A percentile compares a stretch with the other conserved stretches of the same genome.
These are phyloP conservation scores for Graphilbum sp. DNA, from an alignment of 2,329 filamentous ascomycete genomes.

Conservation along the genomic window DNA sequence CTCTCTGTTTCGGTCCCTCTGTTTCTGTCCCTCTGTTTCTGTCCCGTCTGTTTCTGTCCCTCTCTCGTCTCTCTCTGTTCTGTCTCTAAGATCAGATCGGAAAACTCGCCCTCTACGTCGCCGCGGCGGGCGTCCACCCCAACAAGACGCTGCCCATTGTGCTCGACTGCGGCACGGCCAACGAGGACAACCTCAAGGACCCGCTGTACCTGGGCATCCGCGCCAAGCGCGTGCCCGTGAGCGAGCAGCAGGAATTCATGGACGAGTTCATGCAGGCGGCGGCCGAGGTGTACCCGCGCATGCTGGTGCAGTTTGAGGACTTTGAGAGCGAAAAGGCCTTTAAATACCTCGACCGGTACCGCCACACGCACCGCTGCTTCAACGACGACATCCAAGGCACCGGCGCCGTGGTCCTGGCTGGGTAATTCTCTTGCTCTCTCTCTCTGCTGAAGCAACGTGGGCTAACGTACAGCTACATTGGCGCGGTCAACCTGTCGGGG, in stretches of 20 bases:
- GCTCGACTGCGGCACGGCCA: conserved; percentile 49
- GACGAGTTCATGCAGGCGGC: conserved; percentile 94
- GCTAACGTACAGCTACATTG: conserved; percentile 33
- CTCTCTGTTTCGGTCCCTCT: background rate
- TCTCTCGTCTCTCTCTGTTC: background rate
- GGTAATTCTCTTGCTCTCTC: conserved; percentile 27
- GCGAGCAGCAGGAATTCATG: conserved; percentile 79
- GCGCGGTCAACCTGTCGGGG: conserved; percentile 66
- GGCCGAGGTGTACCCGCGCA: conserved; percentile 51
- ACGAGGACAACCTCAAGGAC: conserved; percentile 48
- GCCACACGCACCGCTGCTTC: conserved; percentile 82
- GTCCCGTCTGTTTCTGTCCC: background rate
- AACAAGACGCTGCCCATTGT: conserved; percentile 63
- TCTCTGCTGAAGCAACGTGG: background rate
- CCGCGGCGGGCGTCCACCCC: conserved; percentile 86
- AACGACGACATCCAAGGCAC: conserved; percentile 98
- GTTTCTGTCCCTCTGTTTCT: background rate
- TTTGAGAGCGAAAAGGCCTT: conserved; percentile 91
- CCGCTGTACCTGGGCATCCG: conserved; percentile 81
- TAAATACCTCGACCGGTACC: conserved; percentile 80
- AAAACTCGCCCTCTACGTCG: conserved; percentile 89
- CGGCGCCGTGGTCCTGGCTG: conserved; percentile 82
- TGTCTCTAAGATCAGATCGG: conserved; percentile 57
- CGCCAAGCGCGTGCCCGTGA: conserved; percentile 59
- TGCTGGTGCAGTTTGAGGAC: conserved; percentile 86